Conservation (phyloP, 2,329 filamentous ascomycete species). For the Apiospora pterosperma region DNA sequence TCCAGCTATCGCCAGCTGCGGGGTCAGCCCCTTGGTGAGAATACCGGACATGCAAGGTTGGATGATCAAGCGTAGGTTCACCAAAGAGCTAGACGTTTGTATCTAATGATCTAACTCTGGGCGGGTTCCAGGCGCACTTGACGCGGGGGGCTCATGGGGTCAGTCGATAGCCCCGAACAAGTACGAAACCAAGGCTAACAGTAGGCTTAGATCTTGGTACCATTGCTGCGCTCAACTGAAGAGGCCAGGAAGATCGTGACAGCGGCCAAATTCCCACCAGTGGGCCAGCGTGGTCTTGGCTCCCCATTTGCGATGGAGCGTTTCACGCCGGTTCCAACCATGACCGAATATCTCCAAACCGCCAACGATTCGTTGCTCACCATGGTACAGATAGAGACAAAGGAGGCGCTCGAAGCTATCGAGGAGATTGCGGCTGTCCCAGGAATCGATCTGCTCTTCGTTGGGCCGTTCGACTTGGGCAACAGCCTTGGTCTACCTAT, state of each 20-base stretch:
- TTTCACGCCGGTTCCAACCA: constrained; percentile 43
- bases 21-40: constrained; percentile 53
- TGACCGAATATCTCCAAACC: constrained; percentile 53
- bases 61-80: constrained; percentile 52
- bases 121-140: constrained; percentile 45
- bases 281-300: constrained; percentile 52
- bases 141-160: constrained; percentile 56
- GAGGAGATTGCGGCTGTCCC: constrained; percentile 60
- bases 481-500: constrained; percentile 63
- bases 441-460: constrained; percentile 62
- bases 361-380: constrained; percentile 57
- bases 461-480: constrained; percentile 65
- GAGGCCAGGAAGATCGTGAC: constrained; percentile 48
- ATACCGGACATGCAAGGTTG: constrained; percentile 54
- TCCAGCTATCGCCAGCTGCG: constrained; percentile 51
- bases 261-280: constrained; percentile 54
- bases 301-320: constrained; percentile 52
- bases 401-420: constrained; percentile 56
- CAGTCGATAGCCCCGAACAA: constrained; percentile 16
- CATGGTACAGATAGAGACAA: constrained; percentile 67
- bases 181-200: background rate
- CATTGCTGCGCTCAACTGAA: constrained; percentile 51
- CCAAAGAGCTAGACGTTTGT: background rate
- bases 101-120: background rate
- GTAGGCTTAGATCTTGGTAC: constrained; percentile 41